These are phyloP conservation scores for Afroboletus lepidellus DNA, from an alignment of 1,284 basidiomycete genomes.

Conservation along the genomic window DNA sequence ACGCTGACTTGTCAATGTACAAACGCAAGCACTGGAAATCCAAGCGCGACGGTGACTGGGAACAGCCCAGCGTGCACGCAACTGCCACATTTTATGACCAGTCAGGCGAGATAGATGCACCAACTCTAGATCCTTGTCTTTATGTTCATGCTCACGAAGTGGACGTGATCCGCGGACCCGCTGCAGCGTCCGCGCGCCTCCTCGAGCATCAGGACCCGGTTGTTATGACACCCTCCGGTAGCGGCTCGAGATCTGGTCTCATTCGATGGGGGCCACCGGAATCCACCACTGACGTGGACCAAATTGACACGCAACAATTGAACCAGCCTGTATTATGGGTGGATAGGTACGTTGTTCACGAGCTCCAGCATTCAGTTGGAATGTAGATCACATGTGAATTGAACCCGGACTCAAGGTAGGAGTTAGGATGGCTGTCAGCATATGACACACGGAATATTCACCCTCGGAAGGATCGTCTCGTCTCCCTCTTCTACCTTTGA, in stretches of 20 bases:
- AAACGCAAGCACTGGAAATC: constrained; percentile 27
- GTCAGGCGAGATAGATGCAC: constrained; percentile 7
- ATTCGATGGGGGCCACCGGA: constrained; percentile 41
- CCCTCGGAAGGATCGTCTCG: constrained; percentile 9
- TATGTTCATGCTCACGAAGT: constrained; percentile 69
- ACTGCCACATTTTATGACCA: constrained; percentile 1
- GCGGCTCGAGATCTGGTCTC: constrained; percentile 40
- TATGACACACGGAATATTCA: constrained; percentile 3
- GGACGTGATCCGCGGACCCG: constrained; percentile 53
- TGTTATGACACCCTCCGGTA: constrained; percentile 6
- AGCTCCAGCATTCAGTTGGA: constrained; percentile 7
- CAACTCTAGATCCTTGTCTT: constrained; percentile 35
- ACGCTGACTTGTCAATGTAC: constrained; percentile 14
- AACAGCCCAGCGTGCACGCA: constrained; percentile 2
- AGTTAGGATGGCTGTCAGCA: constrained; percentile 6
- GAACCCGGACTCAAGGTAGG: constrained; percentile 8
- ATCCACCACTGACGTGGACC: constrained; percentile 3
- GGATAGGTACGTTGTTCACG: constrained; percentile 49
- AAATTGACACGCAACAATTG: constrained; percentile 1
- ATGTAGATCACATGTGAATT: constrained; percentile 8
- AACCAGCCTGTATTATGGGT: constrained; percentile 52
- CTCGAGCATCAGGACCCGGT: constrained; percentile 41
- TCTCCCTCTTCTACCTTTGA: constrained; percentile 14
- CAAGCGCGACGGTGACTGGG: constrained; percentile 12
- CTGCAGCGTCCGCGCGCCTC: constrained; percentile 40